phyloP scores from a whole-genome alignment of 495 filamentous ascomycete species.

The Xylaria cubensis region DNA sequence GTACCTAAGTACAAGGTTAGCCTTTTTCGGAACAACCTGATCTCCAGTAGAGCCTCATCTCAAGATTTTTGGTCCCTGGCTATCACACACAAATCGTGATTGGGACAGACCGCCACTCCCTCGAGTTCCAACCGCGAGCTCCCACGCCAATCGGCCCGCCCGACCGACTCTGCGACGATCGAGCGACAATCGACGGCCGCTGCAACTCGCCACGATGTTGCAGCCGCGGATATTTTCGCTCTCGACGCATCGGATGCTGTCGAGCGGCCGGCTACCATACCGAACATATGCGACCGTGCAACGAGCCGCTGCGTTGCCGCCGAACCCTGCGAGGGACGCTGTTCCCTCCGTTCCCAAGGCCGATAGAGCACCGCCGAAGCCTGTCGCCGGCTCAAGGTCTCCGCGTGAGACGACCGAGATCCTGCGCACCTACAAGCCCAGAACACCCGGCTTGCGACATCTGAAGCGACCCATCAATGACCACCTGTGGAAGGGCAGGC shows the following conservation, averaged over 20 bases:
- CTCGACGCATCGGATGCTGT: constrained; percentile 51
- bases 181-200: constrained; percentile 25
- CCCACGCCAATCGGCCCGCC: constrained; percentile 9
- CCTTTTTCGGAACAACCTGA: constrained; percentile 38
- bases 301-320: constrained; percentile 47
- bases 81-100: constrained; percentile 21
- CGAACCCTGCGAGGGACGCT: constrained; percentile 43
- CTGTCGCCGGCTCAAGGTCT: constrained; percentile 28
- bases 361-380: constrained; percentile 37
- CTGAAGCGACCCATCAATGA: constrained; percentile 91
- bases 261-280: constrained; percentile 52
- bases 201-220: constrained; percentile 58
- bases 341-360: constrained; percentile 46
- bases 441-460: constrained; percentile 93
- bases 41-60: constrained; percentile 38
- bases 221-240: constrained; percentile 67
- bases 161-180: constrained; percentile 15
- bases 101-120: constrained; percentile 20
- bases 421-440: constrained; percentile 88
- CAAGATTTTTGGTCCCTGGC: constrained; percentile 31
- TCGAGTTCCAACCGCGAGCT: constrained; percentile 17
- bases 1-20: constrained; percentile 13
- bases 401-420: constrained; percentile 50
- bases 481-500: constrained; percentile 92
- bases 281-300: constrained; percentile 64